These are phyloP conservation scores for Aspergillus hortae DNA, from an alignment of 2,329 filamentous ascomycete species.

Conservation along the genomic window DNA sequence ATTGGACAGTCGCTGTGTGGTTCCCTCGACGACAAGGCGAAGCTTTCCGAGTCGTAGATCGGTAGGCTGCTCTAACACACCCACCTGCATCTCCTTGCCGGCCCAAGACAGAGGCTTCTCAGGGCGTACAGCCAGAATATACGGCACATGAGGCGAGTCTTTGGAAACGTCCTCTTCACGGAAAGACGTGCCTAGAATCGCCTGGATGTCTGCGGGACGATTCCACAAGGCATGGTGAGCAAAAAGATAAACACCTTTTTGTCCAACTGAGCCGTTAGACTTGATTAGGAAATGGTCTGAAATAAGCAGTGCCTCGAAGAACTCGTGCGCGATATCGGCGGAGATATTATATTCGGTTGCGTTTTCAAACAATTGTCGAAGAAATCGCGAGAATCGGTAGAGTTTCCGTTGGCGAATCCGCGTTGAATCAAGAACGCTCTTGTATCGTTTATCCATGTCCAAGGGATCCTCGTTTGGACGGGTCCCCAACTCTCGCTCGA, in stretches of 20 bases:
- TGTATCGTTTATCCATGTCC: slow-evolving; percentile 97
- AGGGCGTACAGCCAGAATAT: slow-evolving; percentile 79
- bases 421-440: slow-evolving; percentile 90
- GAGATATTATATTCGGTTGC: slow-evolving; percentile 88
- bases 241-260: slow-evolving; percentile 76
- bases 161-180: slow-evolving; percentile 66
- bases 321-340: slow-evolving; percentile 65
- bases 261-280: slow-evolving; percentile 61
- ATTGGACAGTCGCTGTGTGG: slow-evolving; percentile 70
- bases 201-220: slow-evolving; percentile 76
- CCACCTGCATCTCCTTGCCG: slow-evolving; percentile 67
- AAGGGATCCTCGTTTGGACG: slow-evolving; percentile 76
- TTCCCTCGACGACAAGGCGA: slow-evolving; percentile 83
- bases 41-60: slow-evolving; percentile 85
- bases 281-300: slow-evolving; percentile 87
- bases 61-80: slow-evolving; percentile 71
- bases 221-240: slow-evolving; percentile 76
- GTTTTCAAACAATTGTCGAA: slow-evolving; percentile 94
- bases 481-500: slow-evolving; percentile 83
- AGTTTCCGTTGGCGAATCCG: slow-evolving; percentile 94
- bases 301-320: slow-evolving; percentile 76
- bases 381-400: slow-evolving; percentile 86
- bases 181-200: slow-evolving; percentile 76
- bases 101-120: slow-evolving; percentile 79
- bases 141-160: slow-evolving; percentile 69